Evolutionary conservation across 108 stramenopile genomes (phyloP), one percentile per base, ranked within the genome.

Genomic region (Conticribra guillardii): DNA sequence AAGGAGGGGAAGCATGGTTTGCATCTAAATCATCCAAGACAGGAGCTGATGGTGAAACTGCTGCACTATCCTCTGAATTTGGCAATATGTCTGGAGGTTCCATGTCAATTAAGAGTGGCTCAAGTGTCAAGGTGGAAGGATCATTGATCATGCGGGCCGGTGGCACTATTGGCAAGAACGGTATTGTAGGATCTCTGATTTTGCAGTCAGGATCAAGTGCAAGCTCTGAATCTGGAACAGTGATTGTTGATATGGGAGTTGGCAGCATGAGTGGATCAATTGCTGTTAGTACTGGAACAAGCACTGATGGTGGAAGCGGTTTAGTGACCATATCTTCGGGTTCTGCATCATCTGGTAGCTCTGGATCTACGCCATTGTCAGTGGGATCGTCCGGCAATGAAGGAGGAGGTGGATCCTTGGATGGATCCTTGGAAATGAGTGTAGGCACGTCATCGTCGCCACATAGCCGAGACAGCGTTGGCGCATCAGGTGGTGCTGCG

Each of bases 1-100:
- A 62, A 32, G 71, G 29, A 51, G 71, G 71, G 8, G n/a, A 45
- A 2, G 44, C 29, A 17, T n/a, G 16, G 17, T 29, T 49, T 29
- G 32, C 55, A 21, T 54, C 69, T 60, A 58, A 58, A 17, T 26
- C 32, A 29, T 61, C 71, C 37, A 32, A 23, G 32, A 27, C 21
- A 47, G 53, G 37, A 24, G 8, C 21, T 37, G 65, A 52, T 27
- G 65, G 65, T 21, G 53, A 41, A 19, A 51, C 50, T 9, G 66
- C 55, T 8, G 26, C 28, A 46, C 32, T 76, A 30, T 26, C 50
- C 29, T 41, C 69, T 14, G 74, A 69, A 4, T 19, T 26, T 18
- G 74, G 74, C 33, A 60, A 70, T 21, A 30, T 57, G 3, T n/a
- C 50, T 14, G 74, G 74, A 32, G 74, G 74, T 18, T 70, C 69